Conservation (phyloP, 1,284 basidiomycete species). For the Inonotus hispidus region DNA sequence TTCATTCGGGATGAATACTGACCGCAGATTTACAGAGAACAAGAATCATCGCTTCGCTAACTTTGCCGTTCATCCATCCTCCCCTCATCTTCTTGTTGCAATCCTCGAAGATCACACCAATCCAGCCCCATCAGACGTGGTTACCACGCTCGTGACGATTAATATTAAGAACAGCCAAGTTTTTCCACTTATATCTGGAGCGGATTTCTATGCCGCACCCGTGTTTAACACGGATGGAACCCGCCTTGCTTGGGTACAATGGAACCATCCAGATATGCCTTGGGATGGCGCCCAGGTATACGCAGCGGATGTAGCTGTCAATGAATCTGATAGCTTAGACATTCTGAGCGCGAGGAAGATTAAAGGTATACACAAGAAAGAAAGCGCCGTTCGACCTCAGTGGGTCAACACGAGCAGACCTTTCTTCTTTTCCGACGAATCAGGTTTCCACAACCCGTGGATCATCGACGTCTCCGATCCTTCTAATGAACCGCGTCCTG, state of each 20-base stretch:
- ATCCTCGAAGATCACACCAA: constrained; percentile 66
- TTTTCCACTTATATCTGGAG: constrained; percentile 43
- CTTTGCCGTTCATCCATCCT: constrained; percentile 41
- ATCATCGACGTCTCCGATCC: constrained; percentile 24
- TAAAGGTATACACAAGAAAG: constrained; percentile 42
- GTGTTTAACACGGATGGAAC: constrained; percentile 64
- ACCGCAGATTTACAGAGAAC: constrained; percentile 33
- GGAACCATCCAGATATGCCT: constrained; percentile 79
- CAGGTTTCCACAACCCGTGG: constrained; percentile 72
- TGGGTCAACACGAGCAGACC: constrained; percentile 58
- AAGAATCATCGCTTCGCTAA: constrained; percentile 52
- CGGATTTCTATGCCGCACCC: constrained; percentile 63
- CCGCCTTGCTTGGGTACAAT: constrained; percentile 64
- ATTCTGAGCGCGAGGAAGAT: constrained; percentile 35
- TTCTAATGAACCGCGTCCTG: constrained; percentile 28
- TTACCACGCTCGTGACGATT: constrained; percentile 54
- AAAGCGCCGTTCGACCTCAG: constrained; percentile 48
- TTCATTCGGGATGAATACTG: not conserved
- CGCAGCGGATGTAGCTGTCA: constrained; percentile 39
- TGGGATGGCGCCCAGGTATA: constrained; percentile 68
- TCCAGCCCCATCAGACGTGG: constrained; percentile 47
- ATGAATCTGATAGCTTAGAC: constrained; percentile 21
- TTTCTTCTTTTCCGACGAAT: constrained; percentile 60
- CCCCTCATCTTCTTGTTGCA: constrained; percentile 8
- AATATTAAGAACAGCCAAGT: constrained; percentile 40